Evolutionary conservation across 2,329 filamentous ascomycete species (phyloP).

Genomic region (Microdochium paspali): DNA sequence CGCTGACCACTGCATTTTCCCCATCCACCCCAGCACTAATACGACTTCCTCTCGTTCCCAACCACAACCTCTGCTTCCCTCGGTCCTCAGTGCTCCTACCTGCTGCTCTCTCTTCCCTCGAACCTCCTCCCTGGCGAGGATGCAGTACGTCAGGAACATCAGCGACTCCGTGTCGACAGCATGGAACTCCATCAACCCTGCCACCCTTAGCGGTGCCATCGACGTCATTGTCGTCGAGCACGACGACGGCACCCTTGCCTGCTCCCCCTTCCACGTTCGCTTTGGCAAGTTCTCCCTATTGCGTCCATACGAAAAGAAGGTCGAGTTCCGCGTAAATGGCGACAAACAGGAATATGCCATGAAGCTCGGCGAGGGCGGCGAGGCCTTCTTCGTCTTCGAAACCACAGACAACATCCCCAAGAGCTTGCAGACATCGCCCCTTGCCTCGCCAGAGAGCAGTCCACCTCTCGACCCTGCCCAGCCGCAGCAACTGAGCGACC

Average conservation of each 20-base stretch:
- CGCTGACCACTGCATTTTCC: not conserved
- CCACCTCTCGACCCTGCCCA: slow-evolving; percentile 52
- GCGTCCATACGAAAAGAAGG: slow-evolving; percentile 95
- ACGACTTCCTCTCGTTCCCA: not conserved
- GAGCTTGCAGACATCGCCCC: slow-evolving; percentile 85
- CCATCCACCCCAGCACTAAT: not conserved
- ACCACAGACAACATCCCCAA: slow-evolving; percentile 88
- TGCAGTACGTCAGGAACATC: slow-evolving; percentile 97
- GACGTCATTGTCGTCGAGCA: slow-evolving; percentile 98
- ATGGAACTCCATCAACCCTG: slow-evolving; percentile 99
- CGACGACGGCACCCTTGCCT: slow-evolving; percentile 79
- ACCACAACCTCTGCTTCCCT: not conserved
- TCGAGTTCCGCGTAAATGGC: slow-evolving; percentile 94
- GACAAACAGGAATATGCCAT: slow-evolving; percentile 88
- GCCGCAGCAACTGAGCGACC: slow-evolving; percentile 24
- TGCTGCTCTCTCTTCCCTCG: not conserved
- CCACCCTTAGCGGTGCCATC: slow-evolving; percentile 93
- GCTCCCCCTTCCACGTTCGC: slow-evolving; percentile 95
- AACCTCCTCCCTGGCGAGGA: slow-evolving; percentile 23
- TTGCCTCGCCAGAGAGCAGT: slow-evolving; percentile 83
- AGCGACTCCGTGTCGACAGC: slow-evolving; percentile 95
- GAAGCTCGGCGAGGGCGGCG: slow-evolving; percentile 95
- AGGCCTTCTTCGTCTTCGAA: slow-evolving; percentile 98
- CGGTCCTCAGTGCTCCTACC: not conserved
- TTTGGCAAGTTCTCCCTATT: slow-evolving; percentile 98